A percentile compares a stretch with the other conserved stretches of the same genome.
phyloP scores from a whole-genome alignment of 2,329 filamentous ascomycete genomes.

The Trichoderma sp. region DNA sequence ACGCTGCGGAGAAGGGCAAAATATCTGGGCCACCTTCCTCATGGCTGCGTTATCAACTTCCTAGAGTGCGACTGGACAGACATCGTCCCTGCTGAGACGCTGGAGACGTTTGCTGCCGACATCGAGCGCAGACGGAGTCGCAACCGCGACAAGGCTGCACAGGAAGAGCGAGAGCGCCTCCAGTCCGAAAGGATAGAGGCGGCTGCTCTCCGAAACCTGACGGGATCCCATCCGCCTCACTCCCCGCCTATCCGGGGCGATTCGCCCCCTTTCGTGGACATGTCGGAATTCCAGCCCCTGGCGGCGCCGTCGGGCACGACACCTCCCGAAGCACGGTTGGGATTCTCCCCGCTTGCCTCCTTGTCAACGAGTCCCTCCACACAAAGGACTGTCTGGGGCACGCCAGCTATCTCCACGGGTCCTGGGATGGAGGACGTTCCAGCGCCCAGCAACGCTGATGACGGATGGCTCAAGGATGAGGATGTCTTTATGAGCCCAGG shows the following conservation, averaged over 20 bases:
- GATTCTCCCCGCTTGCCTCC: conserved; percentile 70
- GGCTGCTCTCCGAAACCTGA: conserved; percentile 62
- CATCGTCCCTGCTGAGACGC: conserved; percentile 72
- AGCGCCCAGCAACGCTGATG: conserved; percentile 51
- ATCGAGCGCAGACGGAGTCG: conserved; percentile 74
- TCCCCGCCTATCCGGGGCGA: conserved; percentile 45
- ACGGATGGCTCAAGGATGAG: conserved; percentile 86
- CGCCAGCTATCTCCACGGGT: conserved; percentile 64
- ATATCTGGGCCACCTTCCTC: conserved; percentile 82
- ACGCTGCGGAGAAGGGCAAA: conserved; percentile 80
- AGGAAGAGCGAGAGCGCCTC: conserved; percentile 82
- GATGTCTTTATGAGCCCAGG: conserved; percentile 57
- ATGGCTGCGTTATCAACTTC: conserved; percentile 89
- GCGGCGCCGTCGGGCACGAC: conserved; percentile 53
- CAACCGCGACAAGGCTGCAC: conserved; percentile 79
- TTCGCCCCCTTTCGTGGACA: conserved; percentile 47
- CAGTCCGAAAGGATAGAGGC: conserved; percentile 81
- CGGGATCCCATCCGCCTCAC: conserved; percentile 44
- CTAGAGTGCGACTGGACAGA: conserved; percentile 95
- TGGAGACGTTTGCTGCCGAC: conserved; percentile 76
- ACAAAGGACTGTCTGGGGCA: conserved; percentile 90
- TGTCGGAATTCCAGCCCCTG: conserved; percentile 68
- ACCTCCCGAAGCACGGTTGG: conserved; percentile 59
- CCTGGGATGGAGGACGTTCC: conserved; percentile 52
- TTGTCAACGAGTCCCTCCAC: conserved; percentile 80